Conservation (phyloP, 345 rosid genomes). For the Salix dunnii region DNA sequence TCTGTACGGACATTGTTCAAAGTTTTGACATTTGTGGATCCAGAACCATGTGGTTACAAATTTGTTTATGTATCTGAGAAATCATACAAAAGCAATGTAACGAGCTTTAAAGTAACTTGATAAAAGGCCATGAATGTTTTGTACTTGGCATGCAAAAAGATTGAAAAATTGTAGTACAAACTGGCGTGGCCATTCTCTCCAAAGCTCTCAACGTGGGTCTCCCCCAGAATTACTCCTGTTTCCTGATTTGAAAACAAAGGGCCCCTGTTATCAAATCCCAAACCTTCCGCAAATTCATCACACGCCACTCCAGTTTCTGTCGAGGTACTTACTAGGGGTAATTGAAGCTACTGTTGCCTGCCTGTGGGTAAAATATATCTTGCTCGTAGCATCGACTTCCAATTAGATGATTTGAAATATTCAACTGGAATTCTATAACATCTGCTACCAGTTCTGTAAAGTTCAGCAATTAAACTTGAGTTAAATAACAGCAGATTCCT, state of each 20-base stretch:
- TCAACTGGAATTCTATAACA: not conserved
- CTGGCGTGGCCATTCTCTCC: not conserved
- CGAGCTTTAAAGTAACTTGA: not conserved
- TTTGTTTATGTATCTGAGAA: not conserved
- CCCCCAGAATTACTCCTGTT: not conserved
- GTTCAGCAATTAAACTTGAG: not conserved
- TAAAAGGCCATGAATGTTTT: not conserved
- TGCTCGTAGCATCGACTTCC: not conserved
- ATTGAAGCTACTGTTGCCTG: not conserved
- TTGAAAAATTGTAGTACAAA: not conserved
- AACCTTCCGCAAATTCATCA: not conserved
- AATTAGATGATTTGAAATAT: not conserved
- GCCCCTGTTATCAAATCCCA: not conserved
- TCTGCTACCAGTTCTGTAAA: not conserved
- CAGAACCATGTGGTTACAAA: not conserved
- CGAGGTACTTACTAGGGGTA: not conserved
- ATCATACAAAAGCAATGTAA: constrained; percentile 9
- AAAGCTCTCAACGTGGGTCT: not conserved
- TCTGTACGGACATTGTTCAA: not conserved
- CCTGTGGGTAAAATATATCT: not conserved
- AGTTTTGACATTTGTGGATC: not conserved
- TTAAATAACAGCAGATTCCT: not conserved
- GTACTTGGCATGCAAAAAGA: not conserved
- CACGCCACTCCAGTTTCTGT: not conserved
- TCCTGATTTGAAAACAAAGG: not conserved